Percentiles rank a stretch among this genome's conserved stretches.
Evolutionary conservation across 371 early-diverging fungal species (phyloP).

Genomic region (Syncephalastrum sp.): DNA sequence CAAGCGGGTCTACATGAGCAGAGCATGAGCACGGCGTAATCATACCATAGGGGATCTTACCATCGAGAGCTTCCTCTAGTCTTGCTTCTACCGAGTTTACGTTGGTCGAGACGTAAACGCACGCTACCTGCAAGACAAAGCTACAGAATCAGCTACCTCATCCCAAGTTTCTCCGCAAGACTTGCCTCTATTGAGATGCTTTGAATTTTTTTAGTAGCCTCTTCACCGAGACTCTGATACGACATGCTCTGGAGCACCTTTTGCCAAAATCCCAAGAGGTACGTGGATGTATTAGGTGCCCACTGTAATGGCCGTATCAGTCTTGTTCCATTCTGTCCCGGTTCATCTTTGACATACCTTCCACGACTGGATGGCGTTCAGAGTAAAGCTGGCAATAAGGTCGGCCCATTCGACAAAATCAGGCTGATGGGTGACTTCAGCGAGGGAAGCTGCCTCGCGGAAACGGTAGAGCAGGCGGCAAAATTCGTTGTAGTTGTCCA

Average conservation of each 20-base stretch:
- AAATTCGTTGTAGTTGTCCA: conserved; percentile 83
- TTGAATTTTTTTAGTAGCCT: conserved; percentile 45
- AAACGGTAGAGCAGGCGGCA: conserved; percentile 83
- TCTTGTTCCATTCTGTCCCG: too few relatives aligned
- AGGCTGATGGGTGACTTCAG: conserved; percentile 72
- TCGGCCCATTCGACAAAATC: conserved; percentile 76
- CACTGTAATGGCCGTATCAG: conserved; percentile 48
- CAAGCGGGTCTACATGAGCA: conserved; percentile 59
- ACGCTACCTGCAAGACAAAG: conserved; percentile 29
- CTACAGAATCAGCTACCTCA: not conserved
- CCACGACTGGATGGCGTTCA: conserved; percentile 74
- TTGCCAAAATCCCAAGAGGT: conserved; percentile 86
- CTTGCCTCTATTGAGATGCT: conserved; percentile 36
- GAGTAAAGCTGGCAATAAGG: conserved; percentile 70
- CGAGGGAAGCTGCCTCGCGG: conserved; percentile 75
- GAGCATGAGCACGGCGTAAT: not conserved
- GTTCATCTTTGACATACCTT: conserved; percentile 44
- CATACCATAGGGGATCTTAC: conserved; percentile 22
- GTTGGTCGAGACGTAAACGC: conserved; percentile 54
- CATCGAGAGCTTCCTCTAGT: conserved; percentile 64
- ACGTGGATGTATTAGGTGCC: conserved; percentile 75
- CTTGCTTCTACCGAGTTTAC: conserved; percentile 57
- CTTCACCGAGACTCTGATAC: conserved; percentile 41
- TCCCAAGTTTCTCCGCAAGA: not conserved
- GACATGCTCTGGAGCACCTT: conserved; percentile 70